A percentile compares a stretch with the other conserved stretches of the same genome.
phyloP scores from a whole-genome alignment of 768 basidiomycete species.

The Naganishia vishniacii region DNA sequence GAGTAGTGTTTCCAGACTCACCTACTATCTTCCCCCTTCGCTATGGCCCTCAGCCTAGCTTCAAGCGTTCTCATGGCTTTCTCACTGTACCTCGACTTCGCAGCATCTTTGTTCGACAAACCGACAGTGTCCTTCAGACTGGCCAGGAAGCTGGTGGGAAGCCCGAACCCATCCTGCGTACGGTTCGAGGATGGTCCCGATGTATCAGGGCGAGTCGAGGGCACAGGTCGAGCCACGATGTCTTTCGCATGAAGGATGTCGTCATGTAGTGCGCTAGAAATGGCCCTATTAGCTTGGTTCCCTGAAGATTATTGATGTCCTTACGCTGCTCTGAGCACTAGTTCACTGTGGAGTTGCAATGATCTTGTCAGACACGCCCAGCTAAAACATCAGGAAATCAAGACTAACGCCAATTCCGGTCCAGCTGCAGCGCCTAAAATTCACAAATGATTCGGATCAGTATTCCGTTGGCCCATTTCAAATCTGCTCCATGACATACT shows the following conservation, averaged over 20 bases:
- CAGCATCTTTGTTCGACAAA: slow-evolving; percentile 13
- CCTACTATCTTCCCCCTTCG: slow-evolving; percentile 86
- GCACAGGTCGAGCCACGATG: neutral
- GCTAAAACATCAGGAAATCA: too few species aligned
- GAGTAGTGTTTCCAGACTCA: slow-evolving; percentile 50
- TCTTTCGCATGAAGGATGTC: slow-evolving; percentile 13
- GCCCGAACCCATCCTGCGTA: slow-evolving; percentile 7
- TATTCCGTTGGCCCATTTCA: too few species aligned
- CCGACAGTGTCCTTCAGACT: slow-evolving; percentile 25
- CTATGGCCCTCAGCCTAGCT: slow-evolving; percentile 80
- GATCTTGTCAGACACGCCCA: too few species aligned
- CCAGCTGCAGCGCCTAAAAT: neutral
- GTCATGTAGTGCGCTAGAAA: slow-evolving; percentile 7
- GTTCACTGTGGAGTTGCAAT: neutral
- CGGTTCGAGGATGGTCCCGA: neutral
- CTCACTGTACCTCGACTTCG: slow-evolving; percentile 70
- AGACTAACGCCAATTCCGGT: slow-evolving; percentile 6
- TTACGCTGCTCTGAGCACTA: slow-evolving; percentile 16
- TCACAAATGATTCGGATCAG: neutral
- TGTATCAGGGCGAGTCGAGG: neutral
- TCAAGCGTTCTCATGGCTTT: slow-evolving; percentile 86
- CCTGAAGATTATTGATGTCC: neutral
- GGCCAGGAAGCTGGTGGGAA: slow-evolving; percentile 10
- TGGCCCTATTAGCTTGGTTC: neutral
- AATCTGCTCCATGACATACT: neutral